These are phyloP conservation scores for Cotoneaster glaucophyllus DNA, from an alignment of 306 rosid genomes.

Conservation along the genomic window DNA sequence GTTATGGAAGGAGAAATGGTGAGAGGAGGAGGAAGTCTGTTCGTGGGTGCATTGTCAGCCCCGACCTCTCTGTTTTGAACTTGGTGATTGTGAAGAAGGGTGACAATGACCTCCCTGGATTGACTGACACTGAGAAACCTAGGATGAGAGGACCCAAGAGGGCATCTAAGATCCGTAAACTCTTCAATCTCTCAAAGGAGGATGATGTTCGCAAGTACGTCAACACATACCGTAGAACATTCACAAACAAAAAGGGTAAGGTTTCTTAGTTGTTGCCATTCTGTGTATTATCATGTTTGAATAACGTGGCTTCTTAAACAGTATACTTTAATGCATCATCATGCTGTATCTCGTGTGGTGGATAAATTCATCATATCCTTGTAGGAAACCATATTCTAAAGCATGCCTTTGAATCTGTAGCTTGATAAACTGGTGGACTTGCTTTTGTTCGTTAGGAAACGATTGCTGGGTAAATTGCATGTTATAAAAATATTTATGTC, in stretches of 20 bases:
- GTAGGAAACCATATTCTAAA: background rate
- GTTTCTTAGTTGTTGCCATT: background rate
- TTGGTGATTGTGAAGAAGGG: constrained; percentile 63
- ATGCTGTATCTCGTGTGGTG: background rate
- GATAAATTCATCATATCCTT: background rate
- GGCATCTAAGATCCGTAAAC: constrained; percentile 58
- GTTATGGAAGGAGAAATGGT: constrained; percentile 54
- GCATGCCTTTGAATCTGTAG: background rate
- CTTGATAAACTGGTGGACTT: no score
- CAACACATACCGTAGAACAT: constrained; percentile 53
- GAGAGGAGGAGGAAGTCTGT: constrained; percentile 62
- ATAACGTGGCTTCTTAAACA: background rate
- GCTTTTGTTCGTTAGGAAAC: background rate
- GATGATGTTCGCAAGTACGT: constrained; percentile 62
- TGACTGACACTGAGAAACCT: constrained; percentile 57
- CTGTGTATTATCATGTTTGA: background rate
- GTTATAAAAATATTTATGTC: background rate
- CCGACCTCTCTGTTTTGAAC: constrained; percentile 53
- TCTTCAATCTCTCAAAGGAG: constrained; percentile 54
- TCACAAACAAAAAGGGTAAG: constrained; percentile 41
- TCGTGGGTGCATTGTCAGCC: constrained; percentile 60
- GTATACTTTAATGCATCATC: background rate
- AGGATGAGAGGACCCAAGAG: constrained; percentile 69
- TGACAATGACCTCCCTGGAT: constrained; percentile 55
- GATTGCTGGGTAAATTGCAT: background rate